Evolutionary conservation across 1,284 basidiomycete species (phyloP).

Genomic region (Rhodofomes roseus): DNA sequence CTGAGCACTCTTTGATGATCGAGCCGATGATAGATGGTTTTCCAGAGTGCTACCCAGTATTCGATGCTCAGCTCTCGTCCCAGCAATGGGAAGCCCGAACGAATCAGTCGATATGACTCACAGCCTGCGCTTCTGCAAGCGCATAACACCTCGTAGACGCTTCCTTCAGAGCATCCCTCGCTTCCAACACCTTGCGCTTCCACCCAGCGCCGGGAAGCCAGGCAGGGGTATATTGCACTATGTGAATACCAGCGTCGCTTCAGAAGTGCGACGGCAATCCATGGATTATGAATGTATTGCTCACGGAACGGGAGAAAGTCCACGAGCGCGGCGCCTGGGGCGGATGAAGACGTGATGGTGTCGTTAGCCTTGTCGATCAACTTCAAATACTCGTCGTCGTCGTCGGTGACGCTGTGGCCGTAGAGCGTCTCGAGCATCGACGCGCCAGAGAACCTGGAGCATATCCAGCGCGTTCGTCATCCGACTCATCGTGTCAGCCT

Average conservation of each 20-base stretch:
- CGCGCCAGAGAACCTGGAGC: slow-evolving; percentile 20
- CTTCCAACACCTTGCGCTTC: not conserved
- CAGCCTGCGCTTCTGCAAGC: slow-evolving; percentile 46
- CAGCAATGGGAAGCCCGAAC: too few species aligned
- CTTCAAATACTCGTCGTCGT: slow-evolving; percentile 15
- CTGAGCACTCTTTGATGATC: not conserved
- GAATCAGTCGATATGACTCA: slow-evolving; percentile 26
- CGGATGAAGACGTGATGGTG: slow-evolving; percentile 13
- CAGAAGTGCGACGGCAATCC: not conserved
- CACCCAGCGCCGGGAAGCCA: slow-evolving; percentile 22
- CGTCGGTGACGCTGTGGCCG: slow-evolving; percentile 11
- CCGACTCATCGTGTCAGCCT: too few species aligned
- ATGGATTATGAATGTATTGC: not conserved
- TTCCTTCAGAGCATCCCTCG: not conserved
- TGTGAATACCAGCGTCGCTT: not conserved
- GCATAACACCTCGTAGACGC: slow-evolving; percentile 28
- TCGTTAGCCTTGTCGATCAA: slow-evolving; percentile 15
- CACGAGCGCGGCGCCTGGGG: slow-evolving; percentile 18
- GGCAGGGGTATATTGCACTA: slow-evolving; percentile 13
- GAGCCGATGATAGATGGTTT: not conserved
- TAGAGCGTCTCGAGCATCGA: slow-evolving; percentile 21
- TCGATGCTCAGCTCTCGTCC: too few species aligned
- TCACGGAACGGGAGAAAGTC: slow-evolving; percentile 22
- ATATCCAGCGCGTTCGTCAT: too few species aligned
- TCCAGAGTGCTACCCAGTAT: too few species aligned